Conservation (phyloP, 148 eudicot genomes). For the Chenopodium suecicum region DNA sequence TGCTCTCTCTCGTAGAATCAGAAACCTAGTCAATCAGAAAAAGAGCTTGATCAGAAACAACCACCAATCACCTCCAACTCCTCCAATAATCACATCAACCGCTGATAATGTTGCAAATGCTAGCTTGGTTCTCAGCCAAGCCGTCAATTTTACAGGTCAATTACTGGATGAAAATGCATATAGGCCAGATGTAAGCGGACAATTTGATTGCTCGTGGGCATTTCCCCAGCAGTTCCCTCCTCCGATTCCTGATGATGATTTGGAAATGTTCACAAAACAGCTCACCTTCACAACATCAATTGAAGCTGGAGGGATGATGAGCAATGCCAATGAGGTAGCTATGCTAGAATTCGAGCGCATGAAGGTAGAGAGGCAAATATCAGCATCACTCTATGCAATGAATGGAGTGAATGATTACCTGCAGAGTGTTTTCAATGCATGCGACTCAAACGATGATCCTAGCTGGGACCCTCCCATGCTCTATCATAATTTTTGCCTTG, state of each 20-base stretch:
- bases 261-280: background rate
- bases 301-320: conserved; percentile 8
- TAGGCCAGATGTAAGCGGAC: conserved; percentile 33
- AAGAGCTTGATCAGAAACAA: conserved; percentile 28
- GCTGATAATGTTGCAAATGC: conserved; percentile 1
- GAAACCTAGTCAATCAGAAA: conserved; percentile 49
- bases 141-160: background rate
- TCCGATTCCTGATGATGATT: conserved; percentile 4
- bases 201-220: conserved; percentile 25
- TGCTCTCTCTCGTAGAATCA: conserved; percentile 49
- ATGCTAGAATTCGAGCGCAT: conserved; percentile 45
- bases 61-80: conserved; percentile 7
- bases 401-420: conserved; percentile 52
- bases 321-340: conserved; percentile 14
- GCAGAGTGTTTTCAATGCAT: conserved; percentile 31
- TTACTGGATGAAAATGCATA: conserved; percentile 25
- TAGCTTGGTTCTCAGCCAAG: conserved; percentile 11
- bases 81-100: background rate
- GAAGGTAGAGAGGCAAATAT: conserved; percentile 57
- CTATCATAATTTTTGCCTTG: conserved; percentile 14
- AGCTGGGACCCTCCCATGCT: conserved; percentile 19
- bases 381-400: conserved; percentile 55
- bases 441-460: conserved; percentile 30
- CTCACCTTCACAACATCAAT: background rate
- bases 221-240: conserved; percentile 11